Base-by-base conservation (phyloP, 1,284 basidiomycete species). In the Anthracocystis panici-leucophaei region DNA sequence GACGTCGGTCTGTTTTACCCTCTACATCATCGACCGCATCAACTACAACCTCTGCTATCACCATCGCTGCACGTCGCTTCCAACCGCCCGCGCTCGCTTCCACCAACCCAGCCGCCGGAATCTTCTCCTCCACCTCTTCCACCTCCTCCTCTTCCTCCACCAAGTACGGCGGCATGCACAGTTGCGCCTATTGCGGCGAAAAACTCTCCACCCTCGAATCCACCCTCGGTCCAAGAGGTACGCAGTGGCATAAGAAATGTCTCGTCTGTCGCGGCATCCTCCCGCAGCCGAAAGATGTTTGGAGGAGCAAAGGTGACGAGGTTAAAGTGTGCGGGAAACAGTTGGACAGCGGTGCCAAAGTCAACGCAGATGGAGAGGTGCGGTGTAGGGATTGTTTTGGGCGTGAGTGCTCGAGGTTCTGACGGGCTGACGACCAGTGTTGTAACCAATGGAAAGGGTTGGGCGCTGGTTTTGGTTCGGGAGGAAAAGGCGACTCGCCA, bases 341-440 rank as follows among this genome's bases (percentile, higher is more conserved):
- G 21, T 58, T 81, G 9, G 80, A 81, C 50, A 66, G 61, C 23
- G 77, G 71, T 1, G 80, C 80, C 12, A 80, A 80, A 48, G 80
- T 81, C 21, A 73, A 69, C 49, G 16, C 5, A 3, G 33, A 77
- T 3, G 80, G 80, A 7, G 68, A 75, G n/a, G 75, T 81, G 7
- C 41, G 78, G 25, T 81, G 80, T 45, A 35, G 78, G 9, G 73
- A 75, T 27, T 81, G 79, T 70, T 81, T 49, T 38, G 75, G 71
- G 51, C 29, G 57, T 3, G 77, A 78, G 25, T 51, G 48, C 25
- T 18, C 6, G 14, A 16, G 16, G 46, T 25, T 21, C 12, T 48
- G 23, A 20, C 8, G 7, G 46, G 25, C n/a, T n/a, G n/a, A n/a
- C n/a, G n/a, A n/a, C n/a, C n/a, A n/a, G n/a, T n/a, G n/a, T n/a